Evolutionary conservation across 306 rosid genomes (phyloP).

Genomic region (Citrullus amarus): DNA sequence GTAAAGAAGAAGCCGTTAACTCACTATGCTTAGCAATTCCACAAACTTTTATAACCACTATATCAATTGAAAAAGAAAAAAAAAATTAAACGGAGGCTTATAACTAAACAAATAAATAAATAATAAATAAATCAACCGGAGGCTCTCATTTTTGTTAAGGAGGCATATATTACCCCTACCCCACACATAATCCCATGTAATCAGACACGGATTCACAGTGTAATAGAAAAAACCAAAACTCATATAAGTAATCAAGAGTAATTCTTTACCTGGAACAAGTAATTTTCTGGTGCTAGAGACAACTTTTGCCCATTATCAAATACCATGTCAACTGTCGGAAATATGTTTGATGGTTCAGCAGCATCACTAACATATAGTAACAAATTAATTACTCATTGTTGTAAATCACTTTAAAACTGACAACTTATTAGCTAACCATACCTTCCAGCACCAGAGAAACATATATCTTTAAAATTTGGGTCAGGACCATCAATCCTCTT

Average conservation of each 20-base stretch:
- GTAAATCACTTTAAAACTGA: not conserved
- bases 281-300: slow-evolving; percentile 83
- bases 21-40: not conserved
- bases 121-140: not conserved
- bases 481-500: slow-evolving; percentile 73
- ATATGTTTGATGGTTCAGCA: slow-evolving; percentile 43
- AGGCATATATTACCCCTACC: not conserved
- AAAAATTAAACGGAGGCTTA: too few relatives aligned
- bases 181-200: not conserved
- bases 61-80: not conserved
- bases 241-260: not conserved
- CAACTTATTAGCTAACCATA: slow-evolving; percentile 21
- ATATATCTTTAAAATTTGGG: slow-evolving; percentile 69
- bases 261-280: slow-evolving; percentile 70
- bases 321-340: slow-evolving; percentile 88
- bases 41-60: not conserved
- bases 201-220: not conserved
- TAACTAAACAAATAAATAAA: too few relatives aligned
- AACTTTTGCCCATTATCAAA: slow-evolving; percentile 66
- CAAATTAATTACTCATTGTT: slow-evolving; percentile 16
- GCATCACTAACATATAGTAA: slow-evolving; percentile 45
- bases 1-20: slow-evolving; percentile 10
- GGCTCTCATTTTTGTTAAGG: not conserved
- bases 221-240: not conserved
- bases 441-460: slow-evolving; percentile 73